Conservation (phyloP, 139 green algal genomes). For the Chlorella sp. region DNA sequence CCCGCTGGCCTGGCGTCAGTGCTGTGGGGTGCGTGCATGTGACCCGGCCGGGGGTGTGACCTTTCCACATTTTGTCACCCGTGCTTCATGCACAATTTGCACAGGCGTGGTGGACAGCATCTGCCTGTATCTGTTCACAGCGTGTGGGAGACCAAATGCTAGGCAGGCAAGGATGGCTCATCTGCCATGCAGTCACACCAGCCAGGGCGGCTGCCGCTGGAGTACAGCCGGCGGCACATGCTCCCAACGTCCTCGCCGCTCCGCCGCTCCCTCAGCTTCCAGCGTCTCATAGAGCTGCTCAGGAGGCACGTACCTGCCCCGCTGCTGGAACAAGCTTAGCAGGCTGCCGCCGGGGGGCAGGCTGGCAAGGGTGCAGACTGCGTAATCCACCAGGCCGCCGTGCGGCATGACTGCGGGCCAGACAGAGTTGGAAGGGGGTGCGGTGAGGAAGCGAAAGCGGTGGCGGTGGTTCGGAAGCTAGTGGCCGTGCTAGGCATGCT, state of each 20-base stretch:
- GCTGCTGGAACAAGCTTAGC: neutral
- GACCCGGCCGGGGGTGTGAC: no score
- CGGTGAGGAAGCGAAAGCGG: neutral
- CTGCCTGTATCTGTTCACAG: no score
- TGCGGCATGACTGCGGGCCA: slow-evolving; percentile 18
- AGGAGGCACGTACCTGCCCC: neutral
- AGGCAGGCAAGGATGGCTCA: no score
- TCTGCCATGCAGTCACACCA: neutral
- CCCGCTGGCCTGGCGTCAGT: no score
- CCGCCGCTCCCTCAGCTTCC: neutral
- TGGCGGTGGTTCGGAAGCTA: neutral
- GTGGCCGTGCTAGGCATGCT: neutral
- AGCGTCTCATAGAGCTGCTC: neutral
- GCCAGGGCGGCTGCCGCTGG: slow-evolving; percentile 19
- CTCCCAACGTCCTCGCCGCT: slow-evolving; percentile 3
- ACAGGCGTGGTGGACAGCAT: no score
- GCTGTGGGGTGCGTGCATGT: no score
- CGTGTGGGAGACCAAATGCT: no score
- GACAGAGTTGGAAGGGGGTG: neutral
- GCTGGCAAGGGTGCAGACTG: neutral
- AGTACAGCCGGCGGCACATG: neutral
- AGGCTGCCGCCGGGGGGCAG: slow-evolving; percentile 1
- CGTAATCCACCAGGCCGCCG: neutral
- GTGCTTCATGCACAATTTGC: no score
- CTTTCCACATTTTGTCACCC: no score